Evolutionary conservation across 2,329 filamentous ascomycete species (phyloP), one percentile per base, ranked within the genome.

Genomic region (Lachnellula arida): DNA sequence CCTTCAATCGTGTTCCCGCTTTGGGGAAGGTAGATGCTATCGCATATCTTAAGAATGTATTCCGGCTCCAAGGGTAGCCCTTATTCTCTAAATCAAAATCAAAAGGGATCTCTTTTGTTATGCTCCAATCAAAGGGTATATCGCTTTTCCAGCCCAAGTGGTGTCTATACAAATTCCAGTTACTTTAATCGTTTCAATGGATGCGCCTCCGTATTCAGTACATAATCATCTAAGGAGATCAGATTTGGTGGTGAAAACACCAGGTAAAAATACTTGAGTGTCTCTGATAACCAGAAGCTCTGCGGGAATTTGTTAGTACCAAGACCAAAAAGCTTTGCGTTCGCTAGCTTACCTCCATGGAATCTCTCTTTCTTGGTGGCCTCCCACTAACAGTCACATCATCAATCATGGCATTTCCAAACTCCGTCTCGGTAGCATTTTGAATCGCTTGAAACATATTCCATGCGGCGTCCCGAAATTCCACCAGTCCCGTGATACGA

Each of bases 211-310:
- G 60, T 64, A 47, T 63, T 65, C 40, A 78, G 66, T 43, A 86
- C 80, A 70, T 76, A 85, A 8, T 84, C 76, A 68, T 87, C 83
- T 65, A 86, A 67, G 68, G 77, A 83, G 25, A 84, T 71, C 35
- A 78, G 60, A 22, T 75, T 73, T 1, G 80, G 77, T 40, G 83
- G 58, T 22, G 59, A 57, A 35, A 68, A 69, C 8, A 79, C 78
- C 59, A 86, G 62, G 69, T 82, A 86, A 19, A 75, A 72, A 63
- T 86, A 86, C 71, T 86, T 86, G 63, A 86, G 61, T 53, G 84
- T 80, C 68, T 87, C 83, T 0, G 82, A 82, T 63, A 85, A 82
- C 69, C 84, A 77, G 67, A 85, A 86, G 60, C 61, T 63, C 57
- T 59, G 11, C 15, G 23, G 17, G 15, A 47, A 6, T 15, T 1